phyloP scores from a whole-genome alignment of 1,284 basidiomycete genomes.

The Moniliophthora roreri region DNA sequence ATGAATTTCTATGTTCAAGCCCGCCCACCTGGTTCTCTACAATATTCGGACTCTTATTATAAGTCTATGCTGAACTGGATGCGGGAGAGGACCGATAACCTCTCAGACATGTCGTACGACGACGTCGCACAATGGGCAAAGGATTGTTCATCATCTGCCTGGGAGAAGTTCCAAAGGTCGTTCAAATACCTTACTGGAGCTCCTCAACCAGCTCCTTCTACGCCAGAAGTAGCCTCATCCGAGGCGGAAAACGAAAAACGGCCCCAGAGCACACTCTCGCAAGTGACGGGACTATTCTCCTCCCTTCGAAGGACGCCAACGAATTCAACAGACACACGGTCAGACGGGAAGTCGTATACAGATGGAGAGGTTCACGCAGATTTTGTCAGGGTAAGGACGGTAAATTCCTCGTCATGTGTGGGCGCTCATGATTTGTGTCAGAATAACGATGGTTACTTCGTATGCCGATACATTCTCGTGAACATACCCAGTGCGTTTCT shows the following conservation, averaged over 20 bases:
- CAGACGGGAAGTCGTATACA: slow-evolving; percentile 50
- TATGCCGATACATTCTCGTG: slow-evolving; percentile 74
- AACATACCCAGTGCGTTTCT: slow-evolving; percentile 71
- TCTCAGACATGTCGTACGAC: slow-evolving; percentile 55
- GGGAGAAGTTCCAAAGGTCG: slow-evolving; percentile 49
- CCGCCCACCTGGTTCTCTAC: slow-evolving; percentile 35
- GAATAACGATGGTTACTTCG: slow-evolving; percentile 76
- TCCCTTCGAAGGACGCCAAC: slow-evolving; percentile 51
- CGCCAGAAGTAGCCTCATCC: slow-evolving; percentile 17
- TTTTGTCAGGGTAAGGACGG: slow-evolving; percentile 60
- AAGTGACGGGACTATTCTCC: slow-evolving; percentile 67
- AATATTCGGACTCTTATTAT: slow-evolving; percentile 37
- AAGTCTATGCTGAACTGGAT: slow-evolving; percentile 42
- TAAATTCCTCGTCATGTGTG: slow-evolving; percentile 5
- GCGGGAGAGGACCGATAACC: slow-evolving; percentile 33
- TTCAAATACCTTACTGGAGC: slow-evolving; percentile 74
- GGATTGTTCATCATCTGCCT: slow-evolving; percentile 34
- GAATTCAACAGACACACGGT: slow-evolving; percentile 28
- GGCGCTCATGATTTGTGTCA: slow-evolving; percentile 28
- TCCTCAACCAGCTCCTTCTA: slow-evolving; percentile 35
- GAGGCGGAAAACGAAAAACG: slow-evolving; percentile 27
- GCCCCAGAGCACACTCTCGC: slow-evolving; percentile 44
- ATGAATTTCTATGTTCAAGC: slow-evolving; percentile 78
- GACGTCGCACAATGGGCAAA: slow-evolving; percentile 48
- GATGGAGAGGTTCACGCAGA: slow-evolving; percentile 82